A percentile compares a stretch with the other conserved stretches of the same genome.
Evolutionary conservation across 1,139 yeast genomes (phyloP).

Genomic region (Yamadazyma spencermartinsiae): DNA sequence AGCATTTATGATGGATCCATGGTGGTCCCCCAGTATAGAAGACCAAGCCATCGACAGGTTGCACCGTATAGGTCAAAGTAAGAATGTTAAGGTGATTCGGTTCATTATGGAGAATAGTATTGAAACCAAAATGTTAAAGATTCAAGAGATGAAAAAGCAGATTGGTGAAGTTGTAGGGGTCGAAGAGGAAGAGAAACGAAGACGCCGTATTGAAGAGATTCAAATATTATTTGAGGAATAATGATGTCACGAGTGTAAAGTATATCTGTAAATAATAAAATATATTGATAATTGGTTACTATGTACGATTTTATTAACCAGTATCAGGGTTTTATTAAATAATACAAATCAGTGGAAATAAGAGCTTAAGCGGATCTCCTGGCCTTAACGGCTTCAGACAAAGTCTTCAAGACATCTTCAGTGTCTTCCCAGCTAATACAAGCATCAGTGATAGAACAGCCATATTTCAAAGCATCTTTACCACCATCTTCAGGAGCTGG

Average conservation of each 20-base stretch:
- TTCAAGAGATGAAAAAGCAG: slow-evolving; percentile 84
- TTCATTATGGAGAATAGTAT: slow-evolving; percentile 82
- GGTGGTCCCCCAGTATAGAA: slow-evolving; percentile 97
- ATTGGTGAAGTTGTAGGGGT: slow-evolving; percentile 84
- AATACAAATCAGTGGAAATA: neutral
- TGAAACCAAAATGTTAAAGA: slow-evolving; percentile 86
- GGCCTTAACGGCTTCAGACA: slow-evolving; percentile 77
- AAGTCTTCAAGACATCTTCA: slow-evolving; percentile 62
- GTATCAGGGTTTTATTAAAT: neutral
- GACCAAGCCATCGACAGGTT: slow-evolving; percentile 94
- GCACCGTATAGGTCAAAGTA: slow-evolving; percentile 86
- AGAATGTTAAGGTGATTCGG: slow-evolving; percentile 70
- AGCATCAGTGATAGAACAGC: slow-evolving; percentile 95
- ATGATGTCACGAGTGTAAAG: too few species aligned
- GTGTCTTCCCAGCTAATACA: slow-evolving; percentile 92
- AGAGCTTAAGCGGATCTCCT: slow-evolving; percentile 53
- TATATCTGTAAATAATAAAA: neutral
- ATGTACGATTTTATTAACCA: slow-evolving; percentile 1
- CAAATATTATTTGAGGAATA: slow-evolving; percentile 68
- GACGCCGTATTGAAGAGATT: slow-evolving; percentile 78
- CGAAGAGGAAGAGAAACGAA: slow-evolving; percentile 73
- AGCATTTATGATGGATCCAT: slow-evolving; percentile 95
- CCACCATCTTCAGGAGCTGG: slow-evolving; percentile 62
- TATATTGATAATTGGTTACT: neutral
- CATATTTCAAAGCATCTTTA: slow-evolving; percentile 73